phyloP scores from a whole-genome alignment of 768 basidiomycete genomes.

The Lactifluus echinatus region DNA sequence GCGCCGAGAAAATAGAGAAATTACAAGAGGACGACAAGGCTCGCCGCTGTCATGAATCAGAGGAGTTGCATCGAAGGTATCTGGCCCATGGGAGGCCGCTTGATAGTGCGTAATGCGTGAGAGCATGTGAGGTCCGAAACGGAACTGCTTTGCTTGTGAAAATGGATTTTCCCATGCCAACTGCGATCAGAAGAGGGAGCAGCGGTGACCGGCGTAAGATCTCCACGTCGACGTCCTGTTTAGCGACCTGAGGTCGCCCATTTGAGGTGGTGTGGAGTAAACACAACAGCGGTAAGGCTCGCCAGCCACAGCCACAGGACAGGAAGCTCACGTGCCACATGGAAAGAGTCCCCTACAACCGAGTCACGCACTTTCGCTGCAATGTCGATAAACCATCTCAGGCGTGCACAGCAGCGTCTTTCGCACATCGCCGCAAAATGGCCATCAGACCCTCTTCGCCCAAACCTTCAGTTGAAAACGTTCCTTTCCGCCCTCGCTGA shows the following conservation, averaged over 20 bases:
- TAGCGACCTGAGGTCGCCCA: neutral
- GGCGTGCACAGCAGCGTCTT: constrained; percentile 40
- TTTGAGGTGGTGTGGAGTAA: too few relatives aligned
- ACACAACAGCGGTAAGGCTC: too few relatives aligned
- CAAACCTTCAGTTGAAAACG: constrained; percentile 60
- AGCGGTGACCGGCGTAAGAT: too few relatives aligned
- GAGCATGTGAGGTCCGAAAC: neutral
- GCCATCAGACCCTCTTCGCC: constrained; percentile 67
- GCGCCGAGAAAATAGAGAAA: neutral
- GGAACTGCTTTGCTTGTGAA: neutral
- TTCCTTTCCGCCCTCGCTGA: constrained; percentile 56
- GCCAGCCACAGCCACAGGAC: too few relatives aligned
- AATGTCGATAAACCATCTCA: constrained; percentile 28
- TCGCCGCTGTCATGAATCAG: neutral
- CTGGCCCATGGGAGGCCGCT: neutral
- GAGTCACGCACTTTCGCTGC: too few relatives aligned
- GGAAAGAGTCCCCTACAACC: too few relatives aligned
- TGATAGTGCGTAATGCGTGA: neutral
- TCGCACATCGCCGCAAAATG: constrained; percentile 50
- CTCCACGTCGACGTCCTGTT: neutral
- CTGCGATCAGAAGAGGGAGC: neutral
- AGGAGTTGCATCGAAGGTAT: neutral
- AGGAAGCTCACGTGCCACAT: neutral
- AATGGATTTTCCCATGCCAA: constrained; percentile 1
- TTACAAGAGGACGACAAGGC: neutral